Evolutionary conservation across 331 rosid genomes (phyloP), one percentile per base, ranked within the genome.

Genomic region (Stylosanthes scabra): DNA sequence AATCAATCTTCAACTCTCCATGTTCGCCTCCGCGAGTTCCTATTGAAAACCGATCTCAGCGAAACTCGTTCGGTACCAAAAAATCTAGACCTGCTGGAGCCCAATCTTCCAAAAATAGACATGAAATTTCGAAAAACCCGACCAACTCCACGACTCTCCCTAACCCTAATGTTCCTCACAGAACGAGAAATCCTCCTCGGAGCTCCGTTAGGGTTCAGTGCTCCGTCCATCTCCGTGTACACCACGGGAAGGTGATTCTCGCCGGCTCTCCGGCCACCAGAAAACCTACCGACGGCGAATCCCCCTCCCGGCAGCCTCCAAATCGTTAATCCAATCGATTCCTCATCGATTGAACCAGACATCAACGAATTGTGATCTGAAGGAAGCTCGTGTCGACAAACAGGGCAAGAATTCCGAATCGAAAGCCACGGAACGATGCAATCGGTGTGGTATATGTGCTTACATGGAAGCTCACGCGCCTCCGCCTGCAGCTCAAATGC

Each of bases 291-390:
- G 6, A 94, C 97, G 1, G 96, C 97, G 10, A 91, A 94, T 8
- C 99, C 96, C 0, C 97, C 97, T 0, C 97, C 96, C 0, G 99
- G 96, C 0, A 94, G 70, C 86, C 97, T 88, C 99, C 99, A 94
- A 13, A 94, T 94, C 1, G 96, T 94, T 41, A 94, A 66, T 2
- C 99, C 97, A 2, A 85, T 87, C 0, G 99, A 60, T 47, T 91
- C 99, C 41, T 94, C 97, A 3, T 86, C 91, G 1, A 40, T 47
- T 63, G 80, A 80, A 9, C 82, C 84, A 0, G 96, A 41, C 11
- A 69, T 60, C 7, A 74, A 70, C 1, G 84, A 31, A 31, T 37
- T 76, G 12, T 65, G 78, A 54, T 89, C 97, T 2, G 96, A 74
- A n/a, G 99, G 96, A 42, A 94, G 76, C 85, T 94, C 95, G 78